Conservation (phyloP, 2,329 filamentous ascomycete species). For the Delphinella strobiligena region DNA sequence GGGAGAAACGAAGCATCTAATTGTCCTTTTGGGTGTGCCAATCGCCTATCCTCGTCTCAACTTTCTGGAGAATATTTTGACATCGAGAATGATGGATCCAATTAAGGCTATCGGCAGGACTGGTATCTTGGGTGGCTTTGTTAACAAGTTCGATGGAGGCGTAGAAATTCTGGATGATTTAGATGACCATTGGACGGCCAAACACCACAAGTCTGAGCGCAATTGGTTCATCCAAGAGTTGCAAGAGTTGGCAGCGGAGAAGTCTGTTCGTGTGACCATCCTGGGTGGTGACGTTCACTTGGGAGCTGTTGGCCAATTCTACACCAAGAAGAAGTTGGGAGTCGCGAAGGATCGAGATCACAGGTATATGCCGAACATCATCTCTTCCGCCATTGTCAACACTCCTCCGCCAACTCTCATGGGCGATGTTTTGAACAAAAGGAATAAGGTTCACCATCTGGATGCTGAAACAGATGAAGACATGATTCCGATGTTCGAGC, state of each 20-base stretch:
- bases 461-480: constrained; percentile 73
- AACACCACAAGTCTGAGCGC: constrained; percentile 83
- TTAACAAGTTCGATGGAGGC: constrained; percentile 84
- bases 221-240: constrained; percentile 79
- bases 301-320: constrained; percentile 86
- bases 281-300: constrained; percentile 91
- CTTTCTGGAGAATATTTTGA: constrained; percentile 58
- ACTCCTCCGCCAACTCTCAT: constrained; percentile 77
- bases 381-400: constrained; percentile 91
- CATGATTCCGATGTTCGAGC: constrained; percentile 87
- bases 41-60: constrained; percentile 36
- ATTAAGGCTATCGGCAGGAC: constrained; percentile 78
- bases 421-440: constrained; percentile 84
- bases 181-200: constrained; percentile 96
- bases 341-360: constrained; percentile 76
- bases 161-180: constrained; percentile 85
- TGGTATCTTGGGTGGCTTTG: constrained; percentile 64
- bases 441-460: constrained; percentile 63
- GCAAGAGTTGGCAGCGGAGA: constrained; percentile 85
- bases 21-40: constrained; percentile 70
- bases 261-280: constrained; percentile 83
- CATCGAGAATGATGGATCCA: constrained; percentile 74
- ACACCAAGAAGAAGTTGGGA: constrained; percentile 73
- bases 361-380: constrained; percentile 91
- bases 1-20: constrained; percentile 77